Evolutionary conservation across 495 filamentous ascomycete species (phyloP).

Genomic region (Penicillium roqueforti): DNA sequence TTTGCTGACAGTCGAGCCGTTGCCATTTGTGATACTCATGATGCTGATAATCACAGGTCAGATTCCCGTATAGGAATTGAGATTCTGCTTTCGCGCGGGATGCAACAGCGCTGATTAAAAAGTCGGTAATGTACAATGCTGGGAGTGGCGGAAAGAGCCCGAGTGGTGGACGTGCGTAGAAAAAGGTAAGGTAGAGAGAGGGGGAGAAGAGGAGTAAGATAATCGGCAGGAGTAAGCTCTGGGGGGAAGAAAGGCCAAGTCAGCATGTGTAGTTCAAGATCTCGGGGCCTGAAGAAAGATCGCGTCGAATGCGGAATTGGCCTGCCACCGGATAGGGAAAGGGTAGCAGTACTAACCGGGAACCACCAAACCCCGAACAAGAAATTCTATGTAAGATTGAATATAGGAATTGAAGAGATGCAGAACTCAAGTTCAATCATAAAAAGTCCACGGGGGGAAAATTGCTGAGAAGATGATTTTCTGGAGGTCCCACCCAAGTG

Average conservation of each 20-base stretch:
- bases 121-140: conserved; percentile 23
- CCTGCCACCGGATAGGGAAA: conserved; percentile 5
- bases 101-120: conserved; percentile 21
- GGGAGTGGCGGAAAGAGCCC: conserved; percentile 12
- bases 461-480: conserved; percentile 23
- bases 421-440: neutral
- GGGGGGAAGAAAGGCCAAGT: conserved; percentile 13
- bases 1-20: conserved; percentile 67
- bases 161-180: conserved; percentile 8
- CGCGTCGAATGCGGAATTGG: conserved; percentile 11
- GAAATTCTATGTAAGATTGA: neutral
- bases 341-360: conserved; percentile 13
- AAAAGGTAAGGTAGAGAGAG: conserved; percentile 2
- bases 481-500: conserved; percentile 18
- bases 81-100: neutral
- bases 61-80: conserved; percentile 19
- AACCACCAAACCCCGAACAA: conserved; percentile 16
- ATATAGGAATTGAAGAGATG: neutral
- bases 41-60: conserved; percentile 25
- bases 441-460: conserved; percentile 8
- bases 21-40: conserved; percentile 45
- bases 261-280: conserved; percentile 1
- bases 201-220: neutral
- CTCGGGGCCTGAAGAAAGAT: neutral
- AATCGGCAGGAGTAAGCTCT: conserved; percentile 4